Conservation (phyloP, 352 stramenopile species). For the Globisporangium nagaii region DNA sequence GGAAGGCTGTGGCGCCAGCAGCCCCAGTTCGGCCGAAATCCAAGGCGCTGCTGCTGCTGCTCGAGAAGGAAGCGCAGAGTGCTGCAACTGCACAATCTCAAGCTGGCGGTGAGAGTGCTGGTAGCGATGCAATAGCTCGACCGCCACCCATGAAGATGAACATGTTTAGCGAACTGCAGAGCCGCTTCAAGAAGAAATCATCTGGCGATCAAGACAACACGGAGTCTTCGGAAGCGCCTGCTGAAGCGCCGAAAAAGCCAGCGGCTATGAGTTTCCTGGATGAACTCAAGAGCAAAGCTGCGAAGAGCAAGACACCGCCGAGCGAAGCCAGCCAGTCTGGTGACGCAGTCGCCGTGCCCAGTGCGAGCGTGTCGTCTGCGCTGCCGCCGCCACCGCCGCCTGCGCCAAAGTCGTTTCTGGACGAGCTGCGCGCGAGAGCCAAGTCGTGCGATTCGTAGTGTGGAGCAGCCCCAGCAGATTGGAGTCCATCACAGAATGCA, state of each 20-base stretch:
- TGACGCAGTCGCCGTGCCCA: not conserved
- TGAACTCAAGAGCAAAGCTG: conserved; percentile 34
- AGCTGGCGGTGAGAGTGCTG: no score
- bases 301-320: not conserved
- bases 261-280: conserved; percentile 34
- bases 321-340: not conserved
- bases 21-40: conserved; percentile 34
- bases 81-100: no score
- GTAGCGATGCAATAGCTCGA: not conserved
- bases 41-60: conserved; percentile 37
- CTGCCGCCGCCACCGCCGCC: not conserved
- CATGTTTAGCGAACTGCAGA: conserved; percentile 41
- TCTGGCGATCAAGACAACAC: conserved; percentile 1
- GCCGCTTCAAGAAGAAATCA: conserved; percentile 13
- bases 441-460: not conserved
- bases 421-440: conserved; percentile 7
- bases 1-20: not conserved
- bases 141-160: conserved; percentile 13
- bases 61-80: conserved; percentile 24
- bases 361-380: not conserved
- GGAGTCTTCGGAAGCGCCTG: not conserved
- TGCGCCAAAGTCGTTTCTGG: conserved; percentile 9
- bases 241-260: not conserved
- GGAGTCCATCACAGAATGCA: no score
- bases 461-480: no score